These are phyloP conservation scores for Metschnikowia bowlesiae DNA, from an alignment of 805 yeast species.

Conservation along the genomic window DNA sequence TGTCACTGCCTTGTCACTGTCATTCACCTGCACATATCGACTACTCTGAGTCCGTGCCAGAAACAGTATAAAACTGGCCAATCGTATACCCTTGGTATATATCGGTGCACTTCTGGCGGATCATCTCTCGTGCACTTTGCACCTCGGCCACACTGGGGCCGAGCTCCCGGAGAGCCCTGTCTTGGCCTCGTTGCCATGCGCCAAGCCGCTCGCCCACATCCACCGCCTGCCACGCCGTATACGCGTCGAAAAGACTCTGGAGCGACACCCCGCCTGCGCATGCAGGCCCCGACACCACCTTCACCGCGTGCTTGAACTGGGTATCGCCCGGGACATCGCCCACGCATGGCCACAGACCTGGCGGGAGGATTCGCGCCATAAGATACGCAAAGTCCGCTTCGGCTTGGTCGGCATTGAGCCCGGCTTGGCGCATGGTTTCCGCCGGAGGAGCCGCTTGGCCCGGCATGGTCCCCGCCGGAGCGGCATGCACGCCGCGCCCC, in stretches of 20 bases:
- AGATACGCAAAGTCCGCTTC: slow-evolving; percentile 1
- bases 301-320: slow-evolving; percentile 2
- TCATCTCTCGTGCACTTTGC: background rate
- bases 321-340: slow-evolving; percentile 5
- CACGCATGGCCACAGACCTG: slow-evolving; percentile 7
- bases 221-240: slow-evolving; percentile 4
- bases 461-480: no score
- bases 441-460: no score
- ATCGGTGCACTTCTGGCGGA: background rate
- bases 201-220: background rate
- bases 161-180: slow-evolving; percentile 4
- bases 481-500: background rate
- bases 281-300: background rate
- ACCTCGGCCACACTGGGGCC: slow-evolving; percentile 4
- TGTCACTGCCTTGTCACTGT: no score
- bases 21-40: no score
- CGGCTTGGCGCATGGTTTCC: no score
- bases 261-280: background rate
- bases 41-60: background rate
- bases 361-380: slow-evolving; percentile 7
- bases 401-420: no score
- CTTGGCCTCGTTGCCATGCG: slow-evolving; percentile 4
- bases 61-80: background rate
- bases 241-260: background rate
- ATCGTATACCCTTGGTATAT: background rate